Conservation (phyloP, 805 yeast species). For the Metschnikowia borealis region DNA sequence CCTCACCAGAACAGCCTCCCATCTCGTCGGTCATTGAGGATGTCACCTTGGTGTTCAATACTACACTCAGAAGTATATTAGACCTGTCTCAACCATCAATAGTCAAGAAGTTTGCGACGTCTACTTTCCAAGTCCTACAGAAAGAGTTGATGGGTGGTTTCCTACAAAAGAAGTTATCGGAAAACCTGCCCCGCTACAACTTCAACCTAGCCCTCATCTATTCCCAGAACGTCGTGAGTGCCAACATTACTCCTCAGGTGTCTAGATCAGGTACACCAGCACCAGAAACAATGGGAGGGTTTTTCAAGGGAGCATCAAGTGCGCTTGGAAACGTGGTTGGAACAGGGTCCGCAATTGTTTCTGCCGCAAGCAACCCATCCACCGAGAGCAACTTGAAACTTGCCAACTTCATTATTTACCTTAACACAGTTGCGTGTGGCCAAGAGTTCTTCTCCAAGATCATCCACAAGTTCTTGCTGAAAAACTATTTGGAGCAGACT, state of each 20-base stretch:
- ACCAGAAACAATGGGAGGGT: conserved; percentile 35
- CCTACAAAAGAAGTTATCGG: conserved; percentile 31
- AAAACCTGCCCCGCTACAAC: conserved; percentile 41
- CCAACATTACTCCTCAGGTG: conserved; percentile 20
- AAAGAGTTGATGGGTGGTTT: conserved; percentile 58
- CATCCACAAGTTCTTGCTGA: conserved; percentile 36
- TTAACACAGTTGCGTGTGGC: conserved; percentile 70
- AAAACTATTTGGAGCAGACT: conserved; percentile 20
- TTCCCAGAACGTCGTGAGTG: conserved; percentile 10
- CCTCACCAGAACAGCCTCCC: conserved; percentile 56
- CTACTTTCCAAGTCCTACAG: conserved; percentile 57
- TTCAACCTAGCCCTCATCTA: conserved; percentile 19
- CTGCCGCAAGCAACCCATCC: conserved; percentile 24
- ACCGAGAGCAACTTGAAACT: conserved; percentile 45
- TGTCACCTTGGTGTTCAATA: conserved; percentile 66
- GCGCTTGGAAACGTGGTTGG: conserved; percentile 43
- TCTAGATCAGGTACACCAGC: conserved; percentile 32
- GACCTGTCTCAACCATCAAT: conserved; percentile 66
- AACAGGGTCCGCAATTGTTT: conserved; percentile 20
- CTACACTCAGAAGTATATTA: conserved; percentile 58
- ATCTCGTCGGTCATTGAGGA: conserved; percentile 87
- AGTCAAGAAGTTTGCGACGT: conserved; percentile 51
- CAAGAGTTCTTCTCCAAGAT: conserved; percentile 54
- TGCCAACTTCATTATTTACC: conserved; percentile 57
- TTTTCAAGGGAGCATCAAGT: conserved; percentile 42